These are phyloP conservation scores for Mycena rebaudengoi DNA, from an alignment of 768 basidiomycete species.

Conservation along the genomic window DNA sequence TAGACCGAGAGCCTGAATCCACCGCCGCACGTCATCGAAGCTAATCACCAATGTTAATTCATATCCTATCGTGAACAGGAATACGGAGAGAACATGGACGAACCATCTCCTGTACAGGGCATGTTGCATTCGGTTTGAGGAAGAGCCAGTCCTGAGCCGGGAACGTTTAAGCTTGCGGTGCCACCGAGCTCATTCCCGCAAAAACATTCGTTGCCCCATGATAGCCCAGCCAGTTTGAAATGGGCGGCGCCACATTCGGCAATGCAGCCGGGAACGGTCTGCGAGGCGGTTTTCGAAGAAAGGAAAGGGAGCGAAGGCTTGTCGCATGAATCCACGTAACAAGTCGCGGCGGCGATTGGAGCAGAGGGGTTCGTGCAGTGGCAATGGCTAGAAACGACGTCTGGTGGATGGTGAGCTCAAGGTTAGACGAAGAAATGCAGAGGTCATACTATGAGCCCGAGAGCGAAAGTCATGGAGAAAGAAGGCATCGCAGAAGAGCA, in stretches of 20 bases:
- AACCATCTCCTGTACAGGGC: constrained; percentile 14
- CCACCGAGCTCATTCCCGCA: constrained; percentile 15
- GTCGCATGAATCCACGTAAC: constrained; percentile 13
- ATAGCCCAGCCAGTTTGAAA: constrained; percentile 13
- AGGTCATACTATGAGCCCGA: constrained; percentile 14
- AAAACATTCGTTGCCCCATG: constrained; percentile 17
- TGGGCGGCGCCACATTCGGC: constrained; percentile 12
- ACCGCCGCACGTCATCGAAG: constrained; percentile 10
- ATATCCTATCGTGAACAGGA: constrained; percentile 8
- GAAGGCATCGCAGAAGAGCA: constrained; percentile 12
- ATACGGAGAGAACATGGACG: constrained; percentile 5
- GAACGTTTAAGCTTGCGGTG: constrained; percentile 14
- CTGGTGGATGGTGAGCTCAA: constrained; percentile 17
- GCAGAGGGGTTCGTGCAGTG: constrained; percentile 10
- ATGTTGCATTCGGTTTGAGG: constrained; percentile 17
- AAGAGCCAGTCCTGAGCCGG: constrained; percentile 16
- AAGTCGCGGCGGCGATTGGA: constrained; percentile 11
- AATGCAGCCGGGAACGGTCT: constrained; percentile 17
- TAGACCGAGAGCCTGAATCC: constrained; percentile 14
- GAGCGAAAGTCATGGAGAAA: constrained; percentile 16
- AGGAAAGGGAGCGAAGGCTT: constrained; percentile 14
- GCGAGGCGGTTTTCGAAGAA: constrained; percentile 6
- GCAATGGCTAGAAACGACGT: constrained; percentile 14
- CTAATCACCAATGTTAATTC: constrained; percentile 4
- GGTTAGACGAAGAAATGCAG: constrained; percentile 11